Percentiles rank a stretch among this genome's conserved stretches.
Conservation (phyloP, 257 asterid species). For the Scutellaria galericulata region DNA sequence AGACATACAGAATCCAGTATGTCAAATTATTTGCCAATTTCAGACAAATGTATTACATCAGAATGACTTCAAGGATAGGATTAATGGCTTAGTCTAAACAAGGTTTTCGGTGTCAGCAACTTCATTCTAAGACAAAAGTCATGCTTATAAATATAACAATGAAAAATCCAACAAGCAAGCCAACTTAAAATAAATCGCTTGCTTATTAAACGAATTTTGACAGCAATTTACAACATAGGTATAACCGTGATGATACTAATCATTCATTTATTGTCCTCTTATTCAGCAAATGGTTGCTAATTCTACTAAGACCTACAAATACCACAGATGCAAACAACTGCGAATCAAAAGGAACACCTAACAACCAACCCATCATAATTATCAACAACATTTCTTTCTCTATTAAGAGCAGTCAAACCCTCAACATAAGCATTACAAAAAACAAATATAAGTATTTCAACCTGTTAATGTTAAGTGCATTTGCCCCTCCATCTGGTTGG, state of each 20-base stretch:
- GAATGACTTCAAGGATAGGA: constrained; percentile 4
- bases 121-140: constrained; percentile 27
- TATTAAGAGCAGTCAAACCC: constrained; percentile 26
- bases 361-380: constrained; percentile 16
- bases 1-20: constrained; percentile 18
- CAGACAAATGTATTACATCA: constrained; percentile 1
- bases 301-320: constrained; percentile 6
- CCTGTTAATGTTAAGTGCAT: constrained; percentile 95
- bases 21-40: constrained; percentile 30
- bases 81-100: constrained; percentile 14
- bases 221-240: constrained; percentile 8
- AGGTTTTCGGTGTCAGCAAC: constrained; percentile 2
- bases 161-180: constrained; percentile 29
- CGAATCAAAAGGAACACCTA: not conserved
- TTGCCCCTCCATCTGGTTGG: constrained; percentile 93
- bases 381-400: constrained; percentile 8
- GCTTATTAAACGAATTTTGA: not conserved
- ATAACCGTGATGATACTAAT: not conserved
- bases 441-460: constrained; percentile 32
- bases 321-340: constrained; percentile 27
- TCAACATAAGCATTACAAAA: constrained; percentile 22
- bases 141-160: constrained; percentile 27
- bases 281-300: constrained; percentile 7
- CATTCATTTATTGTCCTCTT: constrained; percentile 13
- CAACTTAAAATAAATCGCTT: constrained; percentile 14